Base-by-base conservation (phyloP, 495 filamentous ascomycete genomes). In the Penicillium crystallinum region DNA sequence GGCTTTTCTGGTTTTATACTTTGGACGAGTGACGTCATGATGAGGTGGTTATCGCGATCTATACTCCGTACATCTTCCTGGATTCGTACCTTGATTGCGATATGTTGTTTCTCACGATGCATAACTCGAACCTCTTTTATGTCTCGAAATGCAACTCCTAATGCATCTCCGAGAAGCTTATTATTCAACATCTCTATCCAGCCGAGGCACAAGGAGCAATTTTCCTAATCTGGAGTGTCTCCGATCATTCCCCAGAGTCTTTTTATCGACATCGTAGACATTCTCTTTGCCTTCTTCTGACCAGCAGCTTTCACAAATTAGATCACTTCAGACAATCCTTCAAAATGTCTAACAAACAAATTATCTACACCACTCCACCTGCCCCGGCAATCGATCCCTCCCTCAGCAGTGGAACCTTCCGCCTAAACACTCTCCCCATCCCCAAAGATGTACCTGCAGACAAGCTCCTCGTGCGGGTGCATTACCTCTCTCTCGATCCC, bases 401-500 rank as follows among this genome's bases (percentile, higher is more conserved):
- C 22, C 62, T 73, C 11, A 52, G 52, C 39, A 53, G 22, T n/a
- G 72, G 71, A 43, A 83, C 81, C 45, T 86, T 86, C 64, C 70
- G 64, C n/a, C 64, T 84, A 17, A 67, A 69, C 39, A 71, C 66
- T 34, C 66, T 72, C 15, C 73, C 81, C 33, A 70, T 78, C 4
- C 61, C 74, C 9, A 59, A 64, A 25, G 49, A 69, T 65, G 64
- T 73, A 14, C 74, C 82, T n/a, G 68, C 81, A 61, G 78, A 83
- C 58, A 74, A 88, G 52, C 59, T 88, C 46, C 78, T 90, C 23
- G 71, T 89, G 21, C 81, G 88, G 56, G 70, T 70, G 1, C 74
- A 86, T 41, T 89, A 87, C 67, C 71, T 90, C 56, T 87, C 83
- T n/a, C 81, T 88, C 56, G 87, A 92, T 68, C 87, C 88, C 0